Base-by-base conservation (phyloP, 805 yeast genomes). In the Lipomyces anomalus region DNA sequence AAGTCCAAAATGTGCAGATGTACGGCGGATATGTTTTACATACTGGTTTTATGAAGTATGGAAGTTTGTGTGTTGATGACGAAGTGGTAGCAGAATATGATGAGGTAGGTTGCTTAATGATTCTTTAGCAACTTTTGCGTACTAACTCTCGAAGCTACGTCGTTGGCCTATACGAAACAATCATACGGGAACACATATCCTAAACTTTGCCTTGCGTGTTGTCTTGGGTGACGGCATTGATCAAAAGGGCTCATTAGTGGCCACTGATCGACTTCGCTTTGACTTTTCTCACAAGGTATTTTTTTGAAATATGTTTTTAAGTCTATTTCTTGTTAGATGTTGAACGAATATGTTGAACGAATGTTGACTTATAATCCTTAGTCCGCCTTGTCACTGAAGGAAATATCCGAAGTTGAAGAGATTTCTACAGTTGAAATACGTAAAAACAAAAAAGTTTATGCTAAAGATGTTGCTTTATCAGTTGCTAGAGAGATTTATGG, bases 171-270 rank as follows among this genome's bases (percentile, higher is more conserved):
- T 92, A 58, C 84, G 94, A 72, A 88, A 89, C 71, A 92, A 92
- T 75, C 99, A 92, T 69, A 90, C 99, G 35, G 97, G 97, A 71
- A 92, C 99, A 2, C 99, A 92, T 63, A 79, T 92, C 38, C 77
- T 92, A 59, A 92, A 92, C 70, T 84, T 73, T 64, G 97, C 94
- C 35, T 73, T 92, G 57, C 79, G 90, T 64, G 82, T 80, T 59
- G 87, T 83, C 35, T 71, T 92, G 45, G 98, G 97, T 52, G 85
- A 81, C 54, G 80, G 80, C 29, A 81, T 92, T 48, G 95, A 88
- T 59, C 99, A 92, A 73, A 87, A 83, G 70, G 99, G 98, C 57
- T 92, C 99, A 18, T 74, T 92, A 46, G 99, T 92, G 55, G 86
- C 95, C 17, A 85, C 92, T 46, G 98, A 92, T 69, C 86, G 87